phyloP scores from a whole-genome alignment of 257 asterid species.

The Solanum piurae region DNA sequence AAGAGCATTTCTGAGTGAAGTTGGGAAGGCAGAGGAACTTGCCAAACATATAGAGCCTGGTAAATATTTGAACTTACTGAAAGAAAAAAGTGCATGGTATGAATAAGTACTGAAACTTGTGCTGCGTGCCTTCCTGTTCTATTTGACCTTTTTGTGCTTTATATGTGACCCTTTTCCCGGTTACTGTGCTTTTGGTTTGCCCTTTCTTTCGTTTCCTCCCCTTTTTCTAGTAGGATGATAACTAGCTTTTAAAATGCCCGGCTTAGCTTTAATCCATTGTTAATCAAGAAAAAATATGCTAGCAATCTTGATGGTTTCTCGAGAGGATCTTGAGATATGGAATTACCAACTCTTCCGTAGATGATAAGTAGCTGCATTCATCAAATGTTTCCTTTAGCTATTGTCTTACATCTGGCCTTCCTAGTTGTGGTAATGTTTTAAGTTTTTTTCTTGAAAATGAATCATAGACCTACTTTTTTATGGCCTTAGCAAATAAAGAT shows the following conservation, averaged over 20 bases:
- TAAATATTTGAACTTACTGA: constrained; percentile 13
- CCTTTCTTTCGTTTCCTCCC: not conserved
- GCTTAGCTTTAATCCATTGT: not conserved
- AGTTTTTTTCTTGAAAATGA: not conserved
- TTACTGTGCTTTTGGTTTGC: not conserved
- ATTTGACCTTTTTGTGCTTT: not conserved
- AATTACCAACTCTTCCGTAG: not conserved
- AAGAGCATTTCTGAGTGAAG: constrained; percentile 65
- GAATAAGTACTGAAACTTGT: not conserved
- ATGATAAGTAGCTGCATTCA: not conserved
- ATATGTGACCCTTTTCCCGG: not conserved
- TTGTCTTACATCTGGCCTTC: not conserved
- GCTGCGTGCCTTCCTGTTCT: not conserved
- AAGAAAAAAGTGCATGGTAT: not conserved
- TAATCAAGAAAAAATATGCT: not conserved
- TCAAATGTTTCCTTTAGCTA: not conserved
- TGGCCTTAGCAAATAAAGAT: not conserved
- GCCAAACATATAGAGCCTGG: constrained; percentile 59
- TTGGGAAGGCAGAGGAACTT: constrained; percentile 77
- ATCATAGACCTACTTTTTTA: not conserved
- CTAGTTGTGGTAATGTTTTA: not conserved
- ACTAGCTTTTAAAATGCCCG: not conserved
- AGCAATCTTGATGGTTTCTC: not conserved
- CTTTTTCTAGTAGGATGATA: not conserved
- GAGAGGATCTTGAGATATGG: not conserved